Evolutionary conservation across 2,329 filamentous ascomycete species (phyloP).

Genomic region (Beauveria bassiana): DNA sequence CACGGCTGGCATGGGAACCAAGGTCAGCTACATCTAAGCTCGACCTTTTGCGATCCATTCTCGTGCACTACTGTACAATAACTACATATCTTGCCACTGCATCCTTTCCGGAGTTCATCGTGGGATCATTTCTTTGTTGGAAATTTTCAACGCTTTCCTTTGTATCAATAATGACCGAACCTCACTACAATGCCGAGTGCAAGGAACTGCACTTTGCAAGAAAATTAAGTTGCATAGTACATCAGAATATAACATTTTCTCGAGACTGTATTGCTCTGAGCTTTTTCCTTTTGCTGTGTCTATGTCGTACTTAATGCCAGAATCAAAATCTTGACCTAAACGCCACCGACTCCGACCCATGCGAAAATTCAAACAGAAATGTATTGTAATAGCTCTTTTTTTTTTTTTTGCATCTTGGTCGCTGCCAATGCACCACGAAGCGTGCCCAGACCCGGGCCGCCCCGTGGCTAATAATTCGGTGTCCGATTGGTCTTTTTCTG

Average conservation of each 20-base stretch:
- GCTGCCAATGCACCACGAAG: not conserved
- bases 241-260: not conserved
- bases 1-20: conserved; percentile 92
- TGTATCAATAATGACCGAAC: conserved; percentile 12
- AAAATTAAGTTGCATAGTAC: conserved; percentile 4
- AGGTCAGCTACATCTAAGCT: conserved; percentile 85
- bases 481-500: conserved; percentile 60
- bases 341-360: conserved; percentile 11
- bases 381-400: not conserved
- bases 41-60: not conserved
- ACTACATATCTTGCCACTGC: conserved; percentile 11
- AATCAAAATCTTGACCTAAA: not conserved
- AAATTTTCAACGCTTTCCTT: conserved; percentile 10
- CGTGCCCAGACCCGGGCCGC: conserved; percentile 41
- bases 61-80: conserved; percentile 18
- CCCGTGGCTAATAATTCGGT: conserved; percentile 42
- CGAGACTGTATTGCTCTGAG: not conserved
- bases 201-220: not conserved
- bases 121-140: not conserved
- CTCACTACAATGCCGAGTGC: not conserved
- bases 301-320: not conserved
- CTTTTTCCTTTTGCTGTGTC: not conserved
- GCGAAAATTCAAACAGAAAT: not conserved
- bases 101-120: conserved; percentile 12
- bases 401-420: conserved; percentile 8